Evolutionary conservation across 768 basidiomycete species (phyloP), one percentile per base, ranked within the genome.

Genomic region (Podaxis carcinomalis): DNA sequence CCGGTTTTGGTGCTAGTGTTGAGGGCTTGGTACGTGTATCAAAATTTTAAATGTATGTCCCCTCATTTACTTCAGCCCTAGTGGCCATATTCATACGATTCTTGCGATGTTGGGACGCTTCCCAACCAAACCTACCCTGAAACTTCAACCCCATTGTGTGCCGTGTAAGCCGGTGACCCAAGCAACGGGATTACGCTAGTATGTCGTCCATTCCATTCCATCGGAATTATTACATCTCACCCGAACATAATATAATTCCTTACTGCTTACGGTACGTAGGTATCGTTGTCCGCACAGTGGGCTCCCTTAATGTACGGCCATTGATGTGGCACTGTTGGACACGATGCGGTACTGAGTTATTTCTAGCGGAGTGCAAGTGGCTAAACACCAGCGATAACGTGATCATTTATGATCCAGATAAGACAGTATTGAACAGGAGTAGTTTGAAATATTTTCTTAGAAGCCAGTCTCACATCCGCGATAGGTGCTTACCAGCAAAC

Each of bases 51-150:
- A 19, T 50, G 25, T 23, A 13, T 35, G 21, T 25, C 13, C 6
- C 11, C 36, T 42, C 36, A 49, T 16, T 44, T 11, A 32, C 11
- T 21, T 10, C 37, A 7, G 28, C 28, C 21, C 10, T 65, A 66
- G 84, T 87, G 86, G 85, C 88, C 87, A 25, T 88, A 86, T 67
- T 80, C 79, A 4, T 88, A 88, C 65, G 85, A 88, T 61, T 69
- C 84, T 3, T 93, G 92, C 70, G 92, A 93, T 69, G 81, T 90
- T 13, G 92, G 92, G 4, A 93, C 91, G 2, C 75, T 89, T 1
- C 76, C 83, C 7, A 93, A 93, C 72, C 94, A 95, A 72, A 83
- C 88, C 11, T 71, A 84, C 64, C 83, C 87, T 51, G 89, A 84
- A 13, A 69, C 70, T 4, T 55, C 51, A 14, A 80, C 28, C 13